Percentiles rank a stretch among this genome's conserved stretches.
Conservation (phyloP, 345 rosid genomes). For the Sonneratia alba region DNA sequence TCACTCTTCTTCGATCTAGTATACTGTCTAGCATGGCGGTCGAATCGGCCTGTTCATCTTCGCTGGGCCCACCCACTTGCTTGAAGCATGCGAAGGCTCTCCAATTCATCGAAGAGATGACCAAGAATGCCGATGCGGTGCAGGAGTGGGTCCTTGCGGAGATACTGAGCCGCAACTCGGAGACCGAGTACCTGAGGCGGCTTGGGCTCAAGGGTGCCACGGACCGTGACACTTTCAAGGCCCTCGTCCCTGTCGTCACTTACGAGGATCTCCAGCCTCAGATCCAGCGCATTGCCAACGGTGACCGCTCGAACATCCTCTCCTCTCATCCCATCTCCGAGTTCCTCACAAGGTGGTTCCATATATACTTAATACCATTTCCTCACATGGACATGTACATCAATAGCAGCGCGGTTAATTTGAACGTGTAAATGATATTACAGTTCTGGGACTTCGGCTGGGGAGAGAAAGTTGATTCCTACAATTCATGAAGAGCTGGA, state of each 20-base stretch:
- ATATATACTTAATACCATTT: background rate
- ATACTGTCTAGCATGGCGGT: constrained; percentile 33
- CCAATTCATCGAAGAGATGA: constrained; percentile 66
- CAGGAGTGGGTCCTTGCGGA: constrained; percentile 52
- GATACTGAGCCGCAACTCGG: constrained; percentile 47
- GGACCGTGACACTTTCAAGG: constrained; percentile 53
- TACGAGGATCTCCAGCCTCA: constrained; percentile 79
- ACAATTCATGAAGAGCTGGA: constrained; percentile 72
- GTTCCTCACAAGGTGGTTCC: constrained; percentile 68
- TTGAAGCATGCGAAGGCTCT: constrained; percentile 68
- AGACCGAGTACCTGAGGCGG: constrained; percentile 61
- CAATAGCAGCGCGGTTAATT: background rate
- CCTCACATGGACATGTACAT: background rate
- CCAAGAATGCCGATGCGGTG: constrained; percentile 46
- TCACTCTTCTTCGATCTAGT: no score
- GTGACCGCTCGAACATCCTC: constrained; percentile 72
- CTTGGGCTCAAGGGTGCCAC: constrained; percentile 45
- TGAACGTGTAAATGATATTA: background rate
- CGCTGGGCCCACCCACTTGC: constrained; percentile 54
- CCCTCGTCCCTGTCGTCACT: constrained; percentile 52
- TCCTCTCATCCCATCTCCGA: constrained; percentile 80
- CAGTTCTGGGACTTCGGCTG: constrained; percentile 96
- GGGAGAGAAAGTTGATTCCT: constrained; percentile 93
- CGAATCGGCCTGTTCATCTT: constrained; percentile 39
- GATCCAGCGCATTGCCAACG: constrained; percentile 82